Base-by-base conservation (phyloP, 176 grass and related monocot genomes). In the Hsuehochloa calcarea region DNA sequence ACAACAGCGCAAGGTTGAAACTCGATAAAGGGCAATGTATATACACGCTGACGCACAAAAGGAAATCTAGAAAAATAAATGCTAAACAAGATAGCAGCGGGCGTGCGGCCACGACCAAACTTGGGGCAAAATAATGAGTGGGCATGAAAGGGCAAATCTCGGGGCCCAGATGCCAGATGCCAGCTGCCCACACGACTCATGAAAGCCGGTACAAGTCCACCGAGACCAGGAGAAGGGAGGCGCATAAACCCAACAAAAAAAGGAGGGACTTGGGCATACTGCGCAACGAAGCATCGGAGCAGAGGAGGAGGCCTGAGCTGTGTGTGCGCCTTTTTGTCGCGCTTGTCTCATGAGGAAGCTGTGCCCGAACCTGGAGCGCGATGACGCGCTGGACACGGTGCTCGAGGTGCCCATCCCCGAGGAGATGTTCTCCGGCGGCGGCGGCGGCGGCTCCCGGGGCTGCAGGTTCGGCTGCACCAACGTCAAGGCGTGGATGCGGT, bases 341-440 rank as follows among this genome's bases (percentile, higher is more conserved):
- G 17, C 3, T 5, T 1, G 6, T 79, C 58, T 55, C 54, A 99
- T 99, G 96, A 96, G 91, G 90, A 99, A 92, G 85, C 68, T 99
- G 6, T 96, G 93, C 88, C 93, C 93, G 3, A 99, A 99, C 86
- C 90, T 99, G 70, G 96, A 96, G 72, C 82, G 93, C 23, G 96
- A 96, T 68, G 96, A 99, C 74, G 96, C 90, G 64, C 86, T 99
- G 65, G 96, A 99, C 83, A 99, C 96, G 62, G 96, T 99, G 47
- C 93, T 99, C 29, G 96, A 99, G 84, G 96, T 99, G 80, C 96
- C 96, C 9, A 91, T 99, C 40, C 96, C 96, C 0, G 93, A 99
- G 91, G 96, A 99, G 90, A 94, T 94, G 96, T 94, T 99, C 88
- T 79, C 93, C 15, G 80, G 82, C 62, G 87, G 74, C 15, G 80